Conservation (phyloP, 208 protist species). For the Crithidia bombi region DNA sequence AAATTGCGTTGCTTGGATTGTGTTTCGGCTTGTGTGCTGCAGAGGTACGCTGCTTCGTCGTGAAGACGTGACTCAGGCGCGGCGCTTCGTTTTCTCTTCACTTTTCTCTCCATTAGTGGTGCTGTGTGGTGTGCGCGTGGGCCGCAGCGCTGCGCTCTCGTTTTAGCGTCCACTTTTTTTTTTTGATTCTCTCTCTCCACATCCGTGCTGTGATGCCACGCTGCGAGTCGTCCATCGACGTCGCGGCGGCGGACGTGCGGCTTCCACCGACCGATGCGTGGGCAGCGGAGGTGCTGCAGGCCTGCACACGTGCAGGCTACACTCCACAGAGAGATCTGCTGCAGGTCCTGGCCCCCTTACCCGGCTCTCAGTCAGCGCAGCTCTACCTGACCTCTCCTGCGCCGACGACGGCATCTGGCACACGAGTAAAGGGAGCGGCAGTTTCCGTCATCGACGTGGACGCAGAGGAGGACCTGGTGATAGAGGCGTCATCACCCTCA, state of each 20-base stretch:
- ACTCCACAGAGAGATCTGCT: conserved; percentile 31
- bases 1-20: too few relatives aligned
- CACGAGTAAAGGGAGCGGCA: neutral
- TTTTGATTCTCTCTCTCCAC: neutral
- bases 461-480: conserved; percentile 7
- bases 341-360: conserved; percentile 17
- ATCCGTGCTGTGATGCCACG: neutral
- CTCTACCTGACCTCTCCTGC: too few relatives aligned
- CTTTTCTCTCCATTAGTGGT: too few relatives aligned
- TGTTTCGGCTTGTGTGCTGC: too few relatives aligned
- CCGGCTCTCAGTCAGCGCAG: too few relatives aligned
- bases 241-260: conserved; percentile 6
- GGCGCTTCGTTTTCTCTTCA: too few relatives aligned
- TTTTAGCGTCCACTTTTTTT: neutral
- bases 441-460: conserved; percentile 22
- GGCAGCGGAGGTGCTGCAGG: conserved; percentile 37
- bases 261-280: conserved; percentile 36
- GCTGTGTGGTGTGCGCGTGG: too few relatives aligned
- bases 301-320: conserved; percentile 29
- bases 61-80: too few relatives aligned
- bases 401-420: neutral
- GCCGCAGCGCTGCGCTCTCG: too few relatives aligned
- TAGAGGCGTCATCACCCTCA: neutral
- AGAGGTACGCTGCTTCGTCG: too few relatives aligned
- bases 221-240: neutral